A percentile compares a stretch with the other conserved stretches of the same genome.
Evolutionary conservation across 148 eudicot genomes (phyloP).

Genomic region (Chenopodium berlandieri): DNA sequence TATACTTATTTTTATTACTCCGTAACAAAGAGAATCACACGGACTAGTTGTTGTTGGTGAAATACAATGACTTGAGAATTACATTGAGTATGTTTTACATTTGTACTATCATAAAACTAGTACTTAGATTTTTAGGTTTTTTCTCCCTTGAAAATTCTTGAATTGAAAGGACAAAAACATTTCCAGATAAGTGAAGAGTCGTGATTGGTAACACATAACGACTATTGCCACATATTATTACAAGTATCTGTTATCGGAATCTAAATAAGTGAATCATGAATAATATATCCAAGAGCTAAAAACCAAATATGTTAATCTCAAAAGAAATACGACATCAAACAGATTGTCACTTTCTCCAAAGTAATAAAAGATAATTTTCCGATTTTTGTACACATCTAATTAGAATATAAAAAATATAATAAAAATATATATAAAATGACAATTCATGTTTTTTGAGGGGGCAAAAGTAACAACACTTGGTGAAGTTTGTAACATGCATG

Average conservation of each 20-base stretch:
- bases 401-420: background rate
- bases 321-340: background rate
- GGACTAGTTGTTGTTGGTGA: no score
- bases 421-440: background rate
- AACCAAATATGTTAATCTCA: conserved; percentile 19
- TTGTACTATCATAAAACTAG: background rate
- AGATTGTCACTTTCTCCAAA: background rate
- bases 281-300: conserved; percentile 20
- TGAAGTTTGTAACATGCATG: background rate
- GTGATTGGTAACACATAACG: background rate
- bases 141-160: background rate
- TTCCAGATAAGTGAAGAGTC: background rate
- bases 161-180: background rate
- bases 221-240: background rate
- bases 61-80: no score
- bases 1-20: no score
- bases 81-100: no score
- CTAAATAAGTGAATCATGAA: background rate
- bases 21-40: no score
- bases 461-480: background rate
- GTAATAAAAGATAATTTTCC: background rate
- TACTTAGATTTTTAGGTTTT: background rate
- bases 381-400: background rate
- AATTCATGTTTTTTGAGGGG: background rate
- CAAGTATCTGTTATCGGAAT: conserved; percentile 1